Evolutionary conservation across 306 rosid species (phyloP).

Genomic region (Styphnolobium japonicum): DNA sequence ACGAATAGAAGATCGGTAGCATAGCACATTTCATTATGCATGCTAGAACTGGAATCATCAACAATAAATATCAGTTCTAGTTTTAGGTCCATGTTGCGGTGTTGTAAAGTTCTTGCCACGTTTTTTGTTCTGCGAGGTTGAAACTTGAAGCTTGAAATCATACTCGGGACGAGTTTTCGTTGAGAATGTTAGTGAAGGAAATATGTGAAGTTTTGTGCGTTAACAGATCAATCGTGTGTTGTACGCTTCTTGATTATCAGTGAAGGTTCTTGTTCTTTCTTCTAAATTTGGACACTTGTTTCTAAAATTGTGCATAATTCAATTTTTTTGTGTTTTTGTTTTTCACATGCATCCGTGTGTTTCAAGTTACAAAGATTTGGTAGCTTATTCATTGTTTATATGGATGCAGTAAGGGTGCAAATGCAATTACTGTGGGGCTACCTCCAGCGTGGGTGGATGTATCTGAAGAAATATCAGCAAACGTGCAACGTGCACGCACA

Average conservation of each 20-base stretch:
- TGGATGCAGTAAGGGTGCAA: conserved; percentile 66
- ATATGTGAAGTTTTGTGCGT: not conserved
- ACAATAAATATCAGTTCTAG: no score
- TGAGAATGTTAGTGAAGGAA: not conserved
- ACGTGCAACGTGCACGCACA: conserved; percentile 78
- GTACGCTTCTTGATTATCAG: not conserved
- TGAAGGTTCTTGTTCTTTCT: not conserved
- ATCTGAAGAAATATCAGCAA: conserved; percentile 87
- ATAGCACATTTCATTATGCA: no score
- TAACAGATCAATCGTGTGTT: not conserved
- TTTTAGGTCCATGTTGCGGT: no score
- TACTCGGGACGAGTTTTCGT: not conserved
- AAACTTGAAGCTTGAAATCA: no score
- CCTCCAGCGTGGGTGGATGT: conserved; percentile 99
- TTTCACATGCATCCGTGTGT: not conserved
- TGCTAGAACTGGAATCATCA: no score
- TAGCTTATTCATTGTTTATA: not conserved
- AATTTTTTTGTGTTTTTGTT: conserved; percentile 3
- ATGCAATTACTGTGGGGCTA: conserved; percentile 75
- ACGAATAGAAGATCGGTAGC: no score
- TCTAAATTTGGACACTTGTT: not conserved
- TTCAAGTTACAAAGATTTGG: not conserved
- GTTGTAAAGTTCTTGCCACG: no score
- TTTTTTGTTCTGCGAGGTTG: not conserved
- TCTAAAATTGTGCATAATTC: not conserved